Evolutionary conservation across 2,329 filamentous ascomycete species (phyloP).

Genomic region (Pseudomassariella vexata): DNA sequence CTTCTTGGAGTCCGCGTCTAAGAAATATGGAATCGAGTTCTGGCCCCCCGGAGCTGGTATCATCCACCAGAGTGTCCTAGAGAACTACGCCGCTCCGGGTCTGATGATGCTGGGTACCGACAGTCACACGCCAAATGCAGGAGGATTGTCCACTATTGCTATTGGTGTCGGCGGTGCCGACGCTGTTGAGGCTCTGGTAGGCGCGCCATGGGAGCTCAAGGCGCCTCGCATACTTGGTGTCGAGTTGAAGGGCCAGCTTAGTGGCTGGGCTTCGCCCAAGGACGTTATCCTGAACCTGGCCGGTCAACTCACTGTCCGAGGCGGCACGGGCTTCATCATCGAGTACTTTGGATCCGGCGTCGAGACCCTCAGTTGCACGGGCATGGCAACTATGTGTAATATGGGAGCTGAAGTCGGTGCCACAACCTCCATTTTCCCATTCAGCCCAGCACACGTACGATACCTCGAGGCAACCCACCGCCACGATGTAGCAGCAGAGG

Average conservation of each 20-base stretch:
- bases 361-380: slow-evolving; percentile 81
- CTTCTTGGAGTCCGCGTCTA: slow-evolving; percentile 87
- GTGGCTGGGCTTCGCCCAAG: slow-evolving; percentile 90
- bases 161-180: slow-evolving; percentile 97
- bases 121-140: slow-evolving; percentile 96
- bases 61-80: slow-evolving; percentile 94
- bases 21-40: slow-evolving; percentile 91
- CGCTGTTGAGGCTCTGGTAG: slow-evolving; percentile 92
- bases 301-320: slow-evolving; percentile 83
- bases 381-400: slow-evolving; percentile 88
- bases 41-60: slow-evolving; percentile 93
- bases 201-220: slow-evolving; percentile 96
- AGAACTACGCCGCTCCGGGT: slow-evolving; percentile 96
- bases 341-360: slow-evolving; percentile 93
- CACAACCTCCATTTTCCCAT: slow-evolving; percentile 95
- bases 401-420: slow-evolving; percentile 90
- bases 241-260: slow-evolving; percentile 74
- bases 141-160: slow-evolving; percentile 85
- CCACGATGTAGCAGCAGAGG: slow-evolving; percentile 62
- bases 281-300: slow-evolving; percentile 90
- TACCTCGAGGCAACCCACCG: slow-evolving; percentile 85
- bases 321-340: slow-evolving; percentile 89
- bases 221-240: slow-evolving; percentile 88
- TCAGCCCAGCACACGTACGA: slow-evolving; percentile 73
- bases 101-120: slow-evolving; percentile 99